phyloP scores from a whole-genome alignment of 441 rosid genomes.

The Omphalea diandra region DNA sequence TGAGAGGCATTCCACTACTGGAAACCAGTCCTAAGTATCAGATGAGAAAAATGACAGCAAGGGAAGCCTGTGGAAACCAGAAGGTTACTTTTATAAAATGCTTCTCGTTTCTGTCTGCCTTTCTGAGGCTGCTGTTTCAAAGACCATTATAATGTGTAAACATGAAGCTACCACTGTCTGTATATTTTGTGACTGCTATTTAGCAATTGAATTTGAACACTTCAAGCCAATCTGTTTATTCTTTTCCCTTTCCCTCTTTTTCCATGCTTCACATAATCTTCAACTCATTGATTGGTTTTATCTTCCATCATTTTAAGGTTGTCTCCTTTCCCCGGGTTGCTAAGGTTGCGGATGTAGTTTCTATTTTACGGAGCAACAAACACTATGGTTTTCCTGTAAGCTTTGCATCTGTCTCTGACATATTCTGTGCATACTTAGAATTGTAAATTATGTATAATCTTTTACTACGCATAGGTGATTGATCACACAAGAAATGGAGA shows the following conservation, averaged over 20 bases:
- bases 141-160: neutral
- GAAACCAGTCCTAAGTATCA: conserved; percentile 91
- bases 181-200: neutral
- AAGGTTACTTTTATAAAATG: conserved; percentile 47
- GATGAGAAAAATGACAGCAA: conserved; percentile 82
- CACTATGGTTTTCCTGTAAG: conserved; percentile 98
- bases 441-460: conserved; percentile 18
- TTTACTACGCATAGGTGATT: conserved; percentile 54
- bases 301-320: conserved; percentile 50
- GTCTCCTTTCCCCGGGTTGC: conserved; percentile 81
- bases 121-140: neutral
- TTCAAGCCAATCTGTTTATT: neutral
- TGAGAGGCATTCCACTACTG: conserved; percentile 82
- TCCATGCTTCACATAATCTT: conserved; percentile 8
- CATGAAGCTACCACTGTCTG: neutral
- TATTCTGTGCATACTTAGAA: conserved; percentile 11
- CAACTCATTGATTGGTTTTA: conserved; percentile 5
- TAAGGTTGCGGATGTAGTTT: conserved; percentile 85
- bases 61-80: conserved; percentile 81
- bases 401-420: conserved; percentile 17
- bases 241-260: neutral
- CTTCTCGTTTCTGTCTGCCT: conserved; percentile 8
- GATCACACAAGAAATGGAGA: conserved; percentile 92
- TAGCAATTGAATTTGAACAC: conserved; percentile 1
- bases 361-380: conserved; percentile 75